These are phyloP conservation scores for Chlorociboria aeruginascens DNA, from an alignment of 495 filamentous ascomycete genomes.

Conservation along the genomic window DNA sequence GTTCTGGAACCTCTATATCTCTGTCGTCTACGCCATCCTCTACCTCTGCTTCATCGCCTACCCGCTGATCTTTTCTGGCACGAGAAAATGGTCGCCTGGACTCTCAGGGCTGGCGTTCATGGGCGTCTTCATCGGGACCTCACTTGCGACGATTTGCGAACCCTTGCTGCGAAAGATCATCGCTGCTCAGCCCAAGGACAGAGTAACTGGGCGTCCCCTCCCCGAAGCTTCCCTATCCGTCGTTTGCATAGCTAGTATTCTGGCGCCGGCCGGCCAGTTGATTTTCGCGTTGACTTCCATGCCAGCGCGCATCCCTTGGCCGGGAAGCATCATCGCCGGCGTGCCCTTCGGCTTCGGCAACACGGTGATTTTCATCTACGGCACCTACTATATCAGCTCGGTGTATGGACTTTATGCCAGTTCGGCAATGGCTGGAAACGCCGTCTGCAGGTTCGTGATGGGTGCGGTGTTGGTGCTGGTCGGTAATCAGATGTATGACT, in stretches of 20 bases:
- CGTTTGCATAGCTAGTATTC: conserved; percentile 55
- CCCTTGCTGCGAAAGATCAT: conserved; percentile 64
- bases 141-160: conserved; percentile 52
- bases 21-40: conserved; percentile 56
- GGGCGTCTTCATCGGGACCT: conserved; percentile 68
- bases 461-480: conserved; percentile 66
- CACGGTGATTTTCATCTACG: conserved; percentile 67
- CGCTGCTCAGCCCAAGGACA: conserved; percentile 55
- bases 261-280: conserved; percentile 61
- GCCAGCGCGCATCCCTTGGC: conserved; percentile 60
- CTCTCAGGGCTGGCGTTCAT: conserved; percentile 63
- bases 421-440: conserved; percentile 65
- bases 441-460: conserved; percentile 51
- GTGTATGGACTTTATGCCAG: conserved; percentile 72
- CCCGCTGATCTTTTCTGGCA: conserved; percentile 61
- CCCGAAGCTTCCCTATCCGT: conserved; percentile 68
- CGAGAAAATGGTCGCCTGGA: conserved; percentile 64
- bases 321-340: conserved; percentile 60
- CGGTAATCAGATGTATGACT: conserved; percentile 56
- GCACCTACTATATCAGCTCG: conserved; percentile 62
- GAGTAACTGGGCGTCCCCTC: conserved; percentile 48
- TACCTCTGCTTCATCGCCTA: conserved; percentile 81
- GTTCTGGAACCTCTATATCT: conserved; percentile 69
- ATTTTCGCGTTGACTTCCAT: conserved; percentile 74
- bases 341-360: conserved; percentile 74